Evolutionary conservation across 495 filamentous ascomycete genomes (phyloP), one percentile per base, ranked within the genome.

Genomic region (Xylaria curta): DNA sequence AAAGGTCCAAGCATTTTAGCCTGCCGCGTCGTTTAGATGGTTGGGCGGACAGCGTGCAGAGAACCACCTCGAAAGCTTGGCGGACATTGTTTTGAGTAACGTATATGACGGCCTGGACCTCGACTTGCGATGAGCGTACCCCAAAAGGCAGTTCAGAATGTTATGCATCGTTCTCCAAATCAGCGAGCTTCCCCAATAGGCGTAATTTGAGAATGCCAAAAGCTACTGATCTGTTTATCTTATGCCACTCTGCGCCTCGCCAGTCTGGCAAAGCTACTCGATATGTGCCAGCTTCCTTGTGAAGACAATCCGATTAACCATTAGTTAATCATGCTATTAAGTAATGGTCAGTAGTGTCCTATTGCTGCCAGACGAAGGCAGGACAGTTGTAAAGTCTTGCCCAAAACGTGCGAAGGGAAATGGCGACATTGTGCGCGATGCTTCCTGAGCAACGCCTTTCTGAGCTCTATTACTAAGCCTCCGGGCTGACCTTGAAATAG

Each of bases 1-100:
- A 56, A 56, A 58, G 66, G 68, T 51, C 62, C 49, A 73, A 40
- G 49, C 72, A 63, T 74, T 78, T 78, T 78, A 78, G 76, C 76
- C 76, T 76, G 62, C 66, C 60, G 66, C 61, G 56, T 67, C 40
- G 46, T 44, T 12, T 38, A 19, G 65, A 40, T 33, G 3, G 10
- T 46, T 63, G 60, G 60, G 33, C 15, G n/a, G 19, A 44, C 38
- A 17, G 36, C n/a, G 38, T 28, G 38, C 38, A 46, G 60, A 63
- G 28, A 8, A 21, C 36, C 36, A n/a, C 36, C 5, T 17, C 7
- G 13, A 44, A 63, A 15, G 38, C 60, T 63, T 9, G 60, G 58
- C 58, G 19, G 33, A 38, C 10, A 13, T 38, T 38, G 58, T 60
- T 38, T 40, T 8, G 31, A 44, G 62, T 49, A 36, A 65, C 19